These are phyloP conservation scores for Cutaneotrichosporon dermatis DNA, from an alignment of 1,284 basidiomycete genomes.

Conservation along the genomic window DNA sequence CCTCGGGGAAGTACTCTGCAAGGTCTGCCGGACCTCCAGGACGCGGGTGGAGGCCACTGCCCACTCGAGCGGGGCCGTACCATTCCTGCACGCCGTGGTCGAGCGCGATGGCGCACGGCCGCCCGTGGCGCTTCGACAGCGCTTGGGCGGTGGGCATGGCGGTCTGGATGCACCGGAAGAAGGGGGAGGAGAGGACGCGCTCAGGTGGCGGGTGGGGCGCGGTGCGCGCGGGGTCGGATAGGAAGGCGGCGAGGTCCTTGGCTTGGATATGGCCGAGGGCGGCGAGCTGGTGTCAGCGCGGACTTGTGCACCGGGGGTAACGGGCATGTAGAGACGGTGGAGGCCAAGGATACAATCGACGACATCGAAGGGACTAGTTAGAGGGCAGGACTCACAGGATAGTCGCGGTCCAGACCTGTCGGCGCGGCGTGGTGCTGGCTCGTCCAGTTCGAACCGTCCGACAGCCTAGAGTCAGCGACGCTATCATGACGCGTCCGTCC, in stretches of 20 bases:
- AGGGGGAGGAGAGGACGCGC: conserved; percentile 42
- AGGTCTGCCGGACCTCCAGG: conserved; percentile 28
- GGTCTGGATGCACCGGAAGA: conserved; percentile 55
- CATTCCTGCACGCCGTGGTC: conserved; percentile 18
- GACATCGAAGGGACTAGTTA: no score
- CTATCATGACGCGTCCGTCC: no score
- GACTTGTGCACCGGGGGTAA: no score
- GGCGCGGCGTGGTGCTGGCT: conserved; percentile 29
- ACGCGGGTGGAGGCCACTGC: conserved; percentile 45
- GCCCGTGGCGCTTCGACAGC: conserved; percentile 1
- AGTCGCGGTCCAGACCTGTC: conserved; percentile 52
- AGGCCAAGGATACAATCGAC: no score
- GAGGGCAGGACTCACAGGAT: no score
- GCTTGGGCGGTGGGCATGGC: conserved; percentile 44
- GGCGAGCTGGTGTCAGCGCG: no score
- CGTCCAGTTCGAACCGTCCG: conserved; percentile 8
- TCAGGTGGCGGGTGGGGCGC: conserved; percentile 39
- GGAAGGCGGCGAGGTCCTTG: conserved; percentile 33
- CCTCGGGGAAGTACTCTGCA: conserved; percentile 33
- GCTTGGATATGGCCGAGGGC: conserved; percentile 49
- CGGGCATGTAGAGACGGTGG: no score
- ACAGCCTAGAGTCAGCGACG: conserved; percentile 8
- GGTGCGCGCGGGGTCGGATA: conserved; percentile 22
- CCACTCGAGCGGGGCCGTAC: conserved; percentile 7
- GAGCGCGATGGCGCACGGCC: conserved; percentile 1